A percentile compares a stretch with the other conserved stretches of the same genome.
Conservation (phyloP, 257 asterid species). For the Vinca minor region DNA sequence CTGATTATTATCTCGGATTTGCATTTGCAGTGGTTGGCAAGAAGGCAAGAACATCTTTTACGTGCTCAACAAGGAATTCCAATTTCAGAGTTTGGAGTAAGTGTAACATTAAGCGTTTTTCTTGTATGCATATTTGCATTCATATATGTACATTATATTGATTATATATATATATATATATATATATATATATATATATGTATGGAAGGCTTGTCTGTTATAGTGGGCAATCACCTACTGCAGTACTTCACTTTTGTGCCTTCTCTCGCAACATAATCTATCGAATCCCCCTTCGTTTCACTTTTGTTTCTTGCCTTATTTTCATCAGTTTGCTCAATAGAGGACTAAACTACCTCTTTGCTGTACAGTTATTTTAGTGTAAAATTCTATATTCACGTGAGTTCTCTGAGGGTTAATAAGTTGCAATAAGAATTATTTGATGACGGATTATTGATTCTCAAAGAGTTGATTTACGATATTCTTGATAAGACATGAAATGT, state of each 20-base stretch:
- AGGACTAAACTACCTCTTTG: neutral
- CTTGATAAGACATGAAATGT: neutral
- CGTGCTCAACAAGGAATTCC: slow-evolving; percentile 98
- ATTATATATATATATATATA: too few species aligned
- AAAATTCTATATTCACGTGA: too few species aligned
- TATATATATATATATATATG: too few species aligned
- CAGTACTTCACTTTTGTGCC: neutral
- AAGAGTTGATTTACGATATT: neutral
- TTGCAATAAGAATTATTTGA: neutral
- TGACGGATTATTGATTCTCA: neutral
- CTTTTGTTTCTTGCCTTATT: neutral
- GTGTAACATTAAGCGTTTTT: slow-evolving; percentile 18
- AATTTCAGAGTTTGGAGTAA: slow-evolving; percentile 88
- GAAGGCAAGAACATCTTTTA: slow-evolving; percentile 77
- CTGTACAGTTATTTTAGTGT: too few species aligned
- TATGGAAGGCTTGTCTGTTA: neutral
- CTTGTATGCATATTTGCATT: neutral
- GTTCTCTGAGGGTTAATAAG: neutral
- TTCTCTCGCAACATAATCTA: too few species aligned
- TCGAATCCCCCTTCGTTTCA: too few species aligned
- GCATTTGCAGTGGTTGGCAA: slow-evolving; percentile 65
- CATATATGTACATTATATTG: neutral
- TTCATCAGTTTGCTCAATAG: neutral
- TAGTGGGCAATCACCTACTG: neutral
- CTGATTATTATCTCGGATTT: slow-evolving; percentile 5